Base-by-base conservation (phyloP, 441 rosid species). In the Mallotus japonicus region DNA sequence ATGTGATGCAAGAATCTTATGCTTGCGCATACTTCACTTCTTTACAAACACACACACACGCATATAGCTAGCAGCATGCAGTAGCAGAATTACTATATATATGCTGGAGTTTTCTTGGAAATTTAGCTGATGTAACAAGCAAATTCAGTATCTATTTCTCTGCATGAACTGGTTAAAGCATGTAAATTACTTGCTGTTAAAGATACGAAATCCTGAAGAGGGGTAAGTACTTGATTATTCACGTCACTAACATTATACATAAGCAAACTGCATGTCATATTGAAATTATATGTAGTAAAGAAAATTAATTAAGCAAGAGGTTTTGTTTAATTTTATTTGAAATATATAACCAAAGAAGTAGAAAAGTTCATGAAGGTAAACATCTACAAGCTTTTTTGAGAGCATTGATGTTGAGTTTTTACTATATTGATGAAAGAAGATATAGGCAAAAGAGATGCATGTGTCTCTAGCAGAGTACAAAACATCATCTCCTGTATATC, bases 361-460 rank as follows among this genome's bases (percentile, higher is more conserved):
- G 67, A 63, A 65, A 65, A 22, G 16, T 13, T n/a, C 50, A 37
- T 11, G 13, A 50, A 17, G 60, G 67, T 32, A 51, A 49, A 71
- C 64, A 53, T 44, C 60, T 24, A 44, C 32, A 28, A 62, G 68
- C 32, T 46, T 64, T 49, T 17, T 51, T 15, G 16, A 51, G 58
- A 55, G 16, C 49, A 72, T 51, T 55, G 61, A 51, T 24, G 44
- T 64, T 40, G 4, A 55, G 28, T 55, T 65, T 68, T 50, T 49
- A 65, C 73, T 64, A 50, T 74, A 16, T 53, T 62, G 16, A 71
- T 69, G 69, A 59, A 40, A 72, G 50, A 54, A 62, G 53, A 16
- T 37, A 71, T 44, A 46, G 72, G 77, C 62, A 75, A 69, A 59
- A 24, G 62, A 55, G 76, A 71, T 67, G 54, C 51, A 62, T 17